Conservation (phyloP, 495 filamentous ascomycete species). For the Haplographium delicatum region DNA sequence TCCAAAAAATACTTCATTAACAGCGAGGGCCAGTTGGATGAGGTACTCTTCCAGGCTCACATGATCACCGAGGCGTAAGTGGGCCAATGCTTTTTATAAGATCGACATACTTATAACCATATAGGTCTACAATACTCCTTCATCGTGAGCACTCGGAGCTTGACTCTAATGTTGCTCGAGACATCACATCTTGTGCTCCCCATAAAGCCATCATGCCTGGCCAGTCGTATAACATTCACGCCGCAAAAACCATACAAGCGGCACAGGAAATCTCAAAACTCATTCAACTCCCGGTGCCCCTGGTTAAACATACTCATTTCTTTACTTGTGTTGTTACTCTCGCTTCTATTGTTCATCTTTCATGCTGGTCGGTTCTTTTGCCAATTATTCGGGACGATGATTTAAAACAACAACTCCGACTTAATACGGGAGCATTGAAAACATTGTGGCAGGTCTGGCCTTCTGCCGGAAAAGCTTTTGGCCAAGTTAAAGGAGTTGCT, state of each 20-base stretch:
- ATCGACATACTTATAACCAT: slow-evolving; percentile 1
- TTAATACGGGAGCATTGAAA: slow-evolving; percentile 80
- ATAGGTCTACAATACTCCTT: slow-evolving; percentile 57
- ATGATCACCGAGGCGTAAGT: slow-evolving; percentile 69
- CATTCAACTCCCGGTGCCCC: slow-evolving; percentile 67
- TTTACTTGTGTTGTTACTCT: slow-evolving; percentile 82
- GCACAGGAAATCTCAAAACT: slow-evolving; percentile 74
- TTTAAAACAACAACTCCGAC: slow-evolving; percentile 69
- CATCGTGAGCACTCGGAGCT: slow-evolving; percentile 65
- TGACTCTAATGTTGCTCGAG: slow-evolving; percentile 46
- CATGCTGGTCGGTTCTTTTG: slow-evolving; percentile 53
- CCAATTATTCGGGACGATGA: slow-evolving; percentile 54
- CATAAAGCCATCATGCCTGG: slow-evolving; percentile 47
- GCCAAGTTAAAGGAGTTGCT: slow-evolving; percentile 68
- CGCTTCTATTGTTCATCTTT: slow-evolving; percentile 55
- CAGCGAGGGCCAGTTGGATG: slow-evolving; percentile 66
- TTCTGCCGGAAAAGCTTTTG: slow-evolving; percentile 64
- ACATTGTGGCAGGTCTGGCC: slow-evolving; percentile 71
- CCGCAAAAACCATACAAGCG: slow-evolving; percentile 71
- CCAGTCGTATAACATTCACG: slow-evolving; percentile 62
- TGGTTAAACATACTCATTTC: slow-evolving; percentile 78
- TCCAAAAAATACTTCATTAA: slow-evolving; percentile 68
- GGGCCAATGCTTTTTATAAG: neutral
- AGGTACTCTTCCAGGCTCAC: slow-evolving; percentile 88
- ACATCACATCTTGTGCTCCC: slow-evolving; percentile 54